Conservation (phyloP, 495 filamentous ascomycete species). For the Neurospora sp. region DNA sequence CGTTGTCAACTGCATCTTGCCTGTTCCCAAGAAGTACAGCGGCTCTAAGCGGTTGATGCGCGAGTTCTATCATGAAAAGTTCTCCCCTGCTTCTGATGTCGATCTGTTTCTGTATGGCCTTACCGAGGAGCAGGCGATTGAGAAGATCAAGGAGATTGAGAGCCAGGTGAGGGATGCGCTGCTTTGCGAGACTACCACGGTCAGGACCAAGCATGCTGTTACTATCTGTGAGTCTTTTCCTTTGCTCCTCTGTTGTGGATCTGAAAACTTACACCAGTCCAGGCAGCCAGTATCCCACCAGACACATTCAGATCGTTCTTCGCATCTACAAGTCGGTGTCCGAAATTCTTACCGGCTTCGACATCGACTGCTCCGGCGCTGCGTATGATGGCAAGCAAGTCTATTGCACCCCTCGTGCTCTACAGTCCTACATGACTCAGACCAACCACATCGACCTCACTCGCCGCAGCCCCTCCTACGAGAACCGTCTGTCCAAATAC, state of each 20-base stretch:
- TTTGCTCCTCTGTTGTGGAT: no score
- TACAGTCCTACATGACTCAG: conserved; percentile 70
- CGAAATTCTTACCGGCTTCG: conserved; percentile 76
- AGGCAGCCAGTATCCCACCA: conserved; percentile 68
- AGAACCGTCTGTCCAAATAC: conserved; percentile 82
- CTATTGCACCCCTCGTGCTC: conserved; percentile 56
- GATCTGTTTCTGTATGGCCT: conserved; percentile 77
- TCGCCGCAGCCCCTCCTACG: conserved; percentile 72
- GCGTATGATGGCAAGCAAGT: conserved; percentile 73
- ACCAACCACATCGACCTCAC: conserved; percentile 69
- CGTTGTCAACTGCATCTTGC: conserved; percentile 62
- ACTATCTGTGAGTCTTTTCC: conserved; percentile 46
- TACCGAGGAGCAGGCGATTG: conserved; percentile 58
- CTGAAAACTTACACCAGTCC: background rate
- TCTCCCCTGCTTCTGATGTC: conserved; percentile 74
- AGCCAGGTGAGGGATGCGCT: conserved; percentile 57
- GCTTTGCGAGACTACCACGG: conserved; percentile 62
- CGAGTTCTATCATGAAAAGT: conserved; percentile 66
- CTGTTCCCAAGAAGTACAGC: conserved; percentile 55
- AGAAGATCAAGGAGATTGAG: conserved; percentile 77
- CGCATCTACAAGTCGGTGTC: conserved; percentile 71
- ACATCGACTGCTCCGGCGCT: conserved; percentile 72
- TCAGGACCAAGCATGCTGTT: conserved; percentile 74
- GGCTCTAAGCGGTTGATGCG: conserved; percentile 55
- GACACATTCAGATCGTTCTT: conserved; percentile 74